Evolutionary conservation across 139 green algal species (phyloP), one percentile per base, ranked within the genome.

Genomic region (Deuterostichococcus epilithicus): DNA sequence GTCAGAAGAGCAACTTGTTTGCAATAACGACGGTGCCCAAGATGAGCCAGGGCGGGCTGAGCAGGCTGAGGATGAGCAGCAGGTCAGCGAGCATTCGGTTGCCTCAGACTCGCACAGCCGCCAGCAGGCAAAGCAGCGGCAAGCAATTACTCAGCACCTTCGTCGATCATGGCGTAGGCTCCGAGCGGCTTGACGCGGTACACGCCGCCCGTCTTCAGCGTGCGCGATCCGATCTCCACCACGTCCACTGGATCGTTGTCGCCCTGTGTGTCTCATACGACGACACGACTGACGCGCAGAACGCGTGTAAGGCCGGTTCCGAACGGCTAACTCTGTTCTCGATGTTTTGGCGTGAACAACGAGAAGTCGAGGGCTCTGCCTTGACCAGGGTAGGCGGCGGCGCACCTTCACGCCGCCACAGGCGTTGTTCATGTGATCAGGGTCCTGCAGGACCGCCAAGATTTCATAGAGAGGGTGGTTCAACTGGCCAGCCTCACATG

Each of bases 231-330:
- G 70, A 97, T 96, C 86, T 97, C 93, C 2, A 97, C 92, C 18
- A 97, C 89, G 74, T 97, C 93, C 1, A 97, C 91, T 13, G 93
- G 93, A 77, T 97, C 93, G 81, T 97, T 96, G 88, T 97, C 93
- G 70, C 52, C 52, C 52, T 63, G 52, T 13, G n/a, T n/a, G n/a
- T n/a, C n/a, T 13, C 8, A 23, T 52, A 13, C 8, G 13, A 38
- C 6, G 8, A 71, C 34, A 71, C 6, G 13, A 71, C 66, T 22
- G 6, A 71, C 13, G 6, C 6, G 34, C 66, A 71, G 33, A 6
- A 52, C 42, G 42, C 42, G 42, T 52, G 42, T 13, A 52, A 52
- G 42, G 8, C 8, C 13, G 8, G 13, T 8, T 23, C 8, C 8
- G 8, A 52, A 23, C 13, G 42, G 8, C 8, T 13, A 52, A 52